phyloP scores from a whole-genome alignment of 2,329 filamentous ascomycete species.

The Aspergillus sp. region DNA sequence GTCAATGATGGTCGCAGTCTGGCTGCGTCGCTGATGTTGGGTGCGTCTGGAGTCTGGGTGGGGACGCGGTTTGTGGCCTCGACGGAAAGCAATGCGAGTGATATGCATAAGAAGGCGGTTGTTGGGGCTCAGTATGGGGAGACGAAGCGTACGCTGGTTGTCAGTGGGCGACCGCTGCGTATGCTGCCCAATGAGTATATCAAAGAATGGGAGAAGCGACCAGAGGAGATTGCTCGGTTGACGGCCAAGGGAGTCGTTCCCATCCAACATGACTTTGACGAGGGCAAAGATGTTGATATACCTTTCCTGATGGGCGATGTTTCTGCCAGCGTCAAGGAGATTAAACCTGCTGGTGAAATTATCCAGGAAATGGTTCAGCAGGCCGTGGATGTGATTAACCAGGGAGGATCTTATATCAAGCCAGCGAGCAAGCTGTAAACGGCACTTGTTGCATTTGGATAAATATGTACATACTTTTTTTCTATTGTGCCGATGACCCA shows the following conservation, averaged over 20 bases:
- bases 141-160: constrained; percentile 75
- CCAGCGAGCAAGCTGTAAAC: constrained; percentile 41
- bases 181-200: constrained; percentile 82
- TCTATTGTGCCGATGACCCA: too few species aligned
- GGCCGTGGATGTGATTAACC: constrained; percentile 63
- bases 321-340: constrained; percentile 67
- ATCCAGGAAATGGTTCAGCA: constrained; percentile 85
- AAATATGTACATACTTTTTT: constrained; percentile 4
- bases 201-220: constrained; percentile 70
- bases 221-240: constrained; percentile 69
- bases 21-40: constrained; percentile 79
- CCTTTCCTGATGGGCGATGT: constrained; percentile 95
- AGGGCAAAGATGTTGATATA: constrained; percentile 75
- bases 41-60: constrained; percentile 87
- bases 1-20: constrained; percentile 78
- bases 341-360: constrained; percentile 79
- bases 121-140: constrained; percentile 74
- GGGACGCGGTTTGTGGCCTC: constrained; percentile 87
- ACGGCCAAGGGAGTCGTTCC: constrained; percentile 75
- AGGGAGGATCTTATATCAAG: constrained; percentile 57
- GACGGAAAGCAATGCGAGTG: constrained; percentile 73
- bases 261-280: constrained; percentile 74
- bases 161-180: constrained; percentile 76
- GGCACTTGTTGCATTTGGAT: constrained; percentile 2
- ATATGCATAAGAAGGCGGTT: constrained; percentile 78